A percentile compares a stretch with the other conserved stretches of the same genome.
Conservation (phyloP, 2,329 filamentous ascomycete genomes). For the Nakataea oryzae region DNA sequence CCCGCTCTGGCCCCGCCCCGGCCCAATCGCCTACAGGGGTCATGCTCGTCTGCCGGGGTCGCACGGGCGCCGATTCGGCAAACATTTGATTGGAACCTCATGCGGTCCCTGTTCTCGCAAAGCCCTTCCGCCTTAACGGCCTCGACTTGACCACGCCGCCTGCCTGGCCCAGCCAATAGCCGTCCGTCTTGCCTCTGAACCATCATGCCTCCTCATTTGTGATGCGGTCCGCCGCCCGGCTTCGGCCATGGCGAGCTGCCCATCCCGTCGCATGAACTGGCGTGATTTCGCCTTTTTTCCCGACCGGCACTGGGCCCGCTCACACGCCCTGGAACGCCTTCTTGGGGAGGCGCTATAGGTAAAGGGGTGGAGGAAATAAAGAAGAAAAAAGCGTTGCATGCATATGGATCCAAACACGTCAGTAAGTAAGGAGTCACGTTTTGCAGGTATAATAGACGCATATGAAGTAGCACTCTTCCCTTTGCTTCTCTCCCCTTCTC, state of each 20-base stretch:
- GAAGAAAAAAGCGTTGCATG: not conserved
- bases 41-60: not conserved
- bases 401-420: not conserved
- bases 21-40: not conserved
- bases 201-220: not conserved
- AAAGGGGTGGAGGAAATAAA: not conserved
- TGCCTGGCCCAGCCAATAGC: not conserved
- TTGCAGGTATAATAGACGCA: not conserved
- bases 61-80: not conserved
- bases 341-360: not conserved
- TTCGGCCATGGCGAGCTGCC: not conserved
- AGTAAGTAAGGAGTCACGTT: not conserved
- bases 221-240: not conserved
- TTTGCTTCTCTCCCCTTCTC: not conserved
- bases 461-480: not conserved
- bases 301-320: not conserved
- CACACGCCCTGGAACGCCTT: not conserved
- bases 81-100: not conserved
- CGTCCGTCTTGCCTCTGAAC: not conserved
- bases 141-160: too few relatives aligned
- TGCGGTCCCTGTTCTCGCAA: not conserved
- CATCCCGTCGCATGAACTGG: not conserved
- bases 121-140: too few relatives aligned
- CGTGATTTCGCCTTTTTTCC: not conserved
- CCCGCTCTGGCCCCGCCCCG: not conserved